Evolutionary conservation across 257 asterid species (phyloP).

Genomic region (Ajuga chamaepitys): DNA sequence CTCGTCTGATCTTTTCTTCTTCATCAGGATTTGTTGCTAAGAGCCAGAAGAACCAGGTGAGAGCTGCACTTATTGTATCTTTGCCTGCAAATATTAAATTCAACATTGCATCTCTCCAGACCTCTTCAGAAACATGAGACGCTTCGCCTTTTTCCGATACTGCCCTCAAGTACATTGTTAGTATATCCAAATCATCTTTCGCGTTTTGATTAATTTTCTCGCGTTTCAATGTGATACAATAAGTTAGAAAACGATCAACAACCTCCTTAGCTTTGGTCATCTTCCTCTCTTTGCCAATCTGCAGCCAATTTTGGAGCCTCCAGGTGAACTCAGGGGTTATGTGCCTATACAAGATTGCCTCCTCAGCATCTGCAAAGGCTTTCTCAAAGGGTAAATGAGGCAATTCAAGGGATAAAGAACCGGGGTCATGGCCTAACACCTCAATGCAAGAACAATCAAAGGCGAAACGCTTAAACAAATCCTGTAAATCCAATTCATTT

Average conservation of each 20-base stretch:
- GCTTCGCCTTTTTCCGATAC: neutral
- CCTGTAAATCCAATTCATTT: slow-evolving; percentile 28
- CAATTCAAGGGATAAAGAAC: slow-evolving; percentile 12
- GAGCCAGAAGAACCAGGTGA: slow-evolving; percentile 33
- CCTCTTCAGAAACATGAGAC: neutral
- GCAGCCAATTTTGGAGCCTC: slow-evolving; percentile 24
- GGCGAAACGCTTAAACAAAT: slow-evolving; percentile 21
- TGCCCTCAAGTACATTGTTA: slow-evolving; percentile 12
- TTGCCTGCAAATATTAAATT: slow-evolving; percentile 30
- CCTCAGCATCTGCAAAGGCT: slow-evolving; percentile 28
- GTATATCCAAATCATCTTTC: slow-evolving; percentile 3
- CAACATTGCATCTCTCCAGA: slow-evolving; percentile 13
- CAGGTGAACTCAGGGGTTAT: slow-evolving; percentile 22
- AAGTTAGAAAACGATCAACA: neutral
- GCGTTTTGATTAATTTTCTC: neutral
- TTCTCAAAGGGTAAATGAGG: slow-evolving; percentile 18
- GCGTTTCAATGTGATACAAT: slow-evolving; percentile 8
- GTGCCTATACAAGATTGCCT: slow-evolving; percentile 20
- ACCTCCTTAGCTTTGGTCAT: slow-evolving; percentile 1
- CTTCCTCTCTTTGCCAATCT: slow-evolving; percentile 23
- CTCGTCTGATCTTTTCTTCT: slow-evolving; percentile 18
- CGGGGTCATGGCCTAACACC: slow-evolving; percentile 30
- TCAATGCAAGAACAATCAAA: slow-evolving; percentile 23
- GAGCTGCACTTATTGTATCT: slow-evolving; percentile 25
- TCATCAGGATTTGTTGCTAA: slow-evolving; percentile 5